Conservation (phyloP, 2,329 filamentous ascomycete species). For the Clonostachys solani region DNA sequence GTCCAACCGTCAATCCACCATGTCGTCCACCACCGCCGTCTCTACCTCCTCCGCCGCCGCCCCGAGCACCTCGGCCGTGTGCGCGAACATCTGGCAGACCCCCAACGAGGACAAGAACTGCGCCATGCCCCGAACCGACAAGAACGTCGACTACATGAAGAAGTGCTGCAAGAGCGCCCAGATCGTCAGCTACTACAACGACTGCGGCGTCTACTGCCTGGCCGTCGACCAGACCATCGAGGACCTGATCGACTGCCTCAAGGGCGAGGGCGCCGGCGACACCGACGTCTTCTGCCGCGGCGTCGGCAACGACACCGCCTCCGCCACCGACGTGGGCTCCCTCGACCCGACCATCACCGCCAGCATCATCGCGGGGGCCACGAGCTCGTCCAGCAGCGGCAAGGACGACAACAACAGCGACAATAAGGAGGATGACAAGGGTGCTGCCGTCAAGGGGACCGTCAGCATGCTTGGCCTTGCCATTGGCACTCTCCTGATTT, state of each 20-base stretch:
- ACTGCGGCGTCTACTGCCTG: conserved; percentile 46
- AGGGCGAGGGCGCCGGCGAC: conserved; percentile 25
- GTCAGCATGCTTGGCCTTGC: conserved; percentile 24
- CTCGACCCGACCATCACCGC: no score
- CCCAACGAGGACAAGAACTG: conserved; percentile 39
- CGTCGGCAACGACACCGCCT: conserved; percentile 27
- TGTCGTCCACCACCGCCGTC: no score
- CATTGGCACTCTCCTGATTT: conserved; percentile 28
- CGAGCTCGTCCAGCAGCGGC: background rate
- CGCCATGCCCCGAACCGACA: conserved; percentile 30
- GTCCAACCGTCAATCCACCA: no score
- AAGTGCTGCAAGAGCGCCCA: conserved; percentile 38
- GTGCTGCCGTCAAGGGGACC: conserved; percentile 13
- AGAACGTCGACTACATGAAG: conserved; percentile 35
- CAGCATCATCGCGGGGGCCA: background rate
- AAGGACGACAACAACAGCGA: conserved; percentile 5
- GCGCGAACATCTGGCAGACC: conserved; percentile 28
- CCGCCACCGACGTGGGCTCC: conserved; percentile 1
- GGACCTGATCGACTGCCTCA: conserved; percentile 29
- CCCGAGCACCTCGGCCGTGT: background rate
- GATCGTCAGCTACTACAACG: conserved; percentile 37
- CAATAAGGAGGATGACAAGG: conserved; percentile 5
- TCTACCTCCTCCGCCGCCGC: no score
- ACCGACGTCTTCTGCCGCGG: conserved; percentile 38
- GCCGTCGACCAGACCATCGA: conserved; percentile 20